Percentiles rank a stretch among this genome's conserved stretches.
Conservation (phyloP, 768 basidiomycete species). For the Collybiopsis luxurians region DNA sequence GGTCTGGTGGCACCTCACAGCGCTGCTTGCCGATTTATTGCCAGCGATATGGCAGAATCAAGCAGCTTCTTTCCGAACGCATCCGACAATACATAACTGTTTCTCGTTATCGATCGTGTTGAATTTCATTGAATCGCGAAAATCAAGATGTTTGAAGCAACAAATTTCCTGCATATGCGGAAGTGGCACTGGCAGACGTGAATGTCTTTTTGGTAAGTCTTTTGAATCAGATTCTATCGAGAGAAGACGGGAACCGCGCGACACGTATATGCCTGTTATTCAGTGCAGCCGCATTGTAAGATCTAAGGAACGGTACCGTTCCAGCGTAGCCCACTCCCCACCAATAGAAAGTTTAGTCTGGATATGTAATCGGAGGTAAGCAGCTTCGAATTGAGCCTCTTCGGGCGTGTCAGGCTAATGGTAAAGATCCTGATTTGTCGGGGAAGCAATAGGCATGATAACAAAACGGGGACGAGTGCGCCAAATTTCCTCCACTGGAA, state of each 20-base stretch:
- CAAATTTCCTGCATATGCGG: too few species aligned
- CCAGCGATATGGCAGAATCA: too few species aligned
- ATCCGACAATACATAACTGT: too few species aligned
- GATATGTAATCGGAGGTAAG: conserved; percentile 36
- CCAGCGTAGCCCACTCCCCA: too few species aligned
- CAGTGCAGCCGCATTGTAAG: conserved; percentile 42
- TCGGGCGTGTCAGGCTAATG: conserved; percentile 36
- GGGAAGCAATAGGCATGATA: conserved; percentile 34
- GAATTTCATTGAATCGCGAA: too few species aligned
- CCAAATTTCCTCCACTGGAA: conserved; percentile 76
- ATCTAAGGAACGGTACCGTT: too few species aligned
- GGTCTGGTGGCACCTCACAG: too few species aligned
- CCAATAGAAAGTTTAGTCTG: conserved; percentile 12
- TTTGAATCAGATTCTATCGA: conserved; percentile 38
- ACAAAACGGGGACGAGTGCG: conserved; percentile 56
- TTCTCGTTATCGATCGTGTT: too few species aligned
- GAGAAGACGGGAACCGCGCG: conserved; percentile 46
- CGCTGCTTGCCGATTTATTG: too few species aligned
- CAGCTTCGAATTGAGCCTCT: conserved; percentile 26
- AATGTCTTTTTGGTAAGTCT: conserved; percentile 61
- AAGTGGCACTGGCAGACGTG: conserved; percentile 40
- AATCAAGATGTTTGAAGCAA: too few species aligned
- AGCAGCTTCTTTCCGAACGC: too few species aligned
- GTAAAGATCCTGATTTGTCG: conserved; percentile 44
- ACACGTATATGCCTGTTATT: conserved; percentile 62